Evolutionary conservation across 2,329 filamentous ascomycete genomes (phyloP).

Genomic region (Sporothrix mexicana): DNA sequence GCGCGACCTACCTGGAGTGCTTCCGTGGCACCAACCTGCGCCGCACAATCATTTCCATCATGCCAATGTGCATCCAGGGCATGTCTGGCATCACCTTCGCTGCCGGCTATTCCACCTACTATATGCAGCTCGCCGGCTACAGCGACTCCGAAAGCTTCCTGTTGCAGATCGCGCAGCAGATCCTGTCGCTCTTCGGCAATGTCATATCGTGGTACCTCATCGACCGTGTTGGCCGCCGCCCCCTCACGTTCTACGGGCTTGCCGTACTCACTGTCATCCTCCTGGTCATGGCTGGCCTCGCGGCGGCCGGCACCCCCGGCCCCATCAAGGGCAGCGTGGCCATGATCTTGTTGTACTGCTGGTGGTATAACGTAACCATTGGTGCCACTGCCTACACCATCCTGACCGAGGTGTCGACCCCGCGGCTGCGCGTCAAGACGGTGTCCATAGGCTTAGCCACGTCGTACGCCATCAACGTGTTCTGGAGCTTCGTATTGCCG

Average conservation of each 20-base stretch:
- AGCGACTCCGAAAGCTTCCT: conserved; percentile 42
- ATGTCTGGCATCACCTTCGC: conserved; percentile 46
- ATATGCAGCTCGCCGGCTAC: conserved; percentile 51
- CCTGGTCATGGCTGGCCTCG: conserved; percentile 48
- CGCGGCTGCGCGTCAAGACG: conserved; percentile 49
- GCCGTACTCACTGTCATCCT: conserved; percentile 48
- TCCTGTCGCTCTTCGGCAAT: conserved; percentile 49
- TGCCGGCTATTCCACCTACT: conserved; percentile 51
- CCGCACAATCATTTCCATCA: conserved; percentile 58
- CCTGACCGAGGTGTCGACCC: conserved; percentile 48
- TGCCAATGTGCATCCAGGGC: conserved; percentile 41
- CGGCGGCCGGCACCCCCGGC: conserved; percentile 36
- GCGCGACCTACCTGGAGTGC: conserved; percentile 57
- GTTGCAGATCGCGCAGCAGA: conserved; percentile 47
- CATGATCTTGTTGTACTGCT: conserved; percentile 49
- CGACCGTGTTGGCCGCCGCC: conserved; percentile 47
- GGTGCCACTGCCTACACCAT: conserved; percentile 49
- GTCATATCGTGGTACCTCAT: conserved; percentile 49
- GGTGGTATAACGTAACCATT: conserved; percentile 50
- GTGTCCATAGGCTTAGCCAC: conserved; percentile 48
- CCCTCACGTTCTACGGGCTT: conserved; percentile 47
- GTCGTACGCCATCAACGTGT: conserved; percentile 41
- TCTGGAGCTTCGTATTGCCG: conserved; percentile 38
- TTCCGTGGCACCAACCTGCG: conserved; percentile 56
- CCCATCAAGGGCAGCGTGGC: conserved; percentile 43